phyloP scores from a whole-genome alignment of 1,139 yeast genomes.

The Magnusiomyces suaveolens region DNA sequence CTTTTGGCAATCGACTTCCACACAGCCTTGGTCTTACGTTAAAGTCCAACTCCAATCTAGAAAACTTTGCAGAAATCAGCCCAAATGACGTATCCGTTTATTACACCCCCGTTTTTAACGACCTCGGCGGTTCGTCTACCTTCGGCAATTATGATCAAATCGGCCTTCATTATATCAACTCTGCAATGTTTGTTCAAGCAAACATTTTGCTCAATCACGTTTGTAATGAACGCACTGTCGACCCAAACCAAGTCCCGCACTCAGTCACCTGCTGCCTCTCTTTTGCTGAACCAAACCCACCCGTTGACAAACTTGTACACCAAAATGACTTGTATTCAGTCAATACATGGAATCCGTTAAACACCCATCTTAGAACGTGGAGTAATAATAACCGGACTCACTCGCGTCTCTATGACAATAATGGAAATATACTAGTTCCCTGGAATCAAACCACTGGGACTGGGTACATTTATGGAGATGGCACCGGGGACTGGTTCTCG shows the following conservation, averaged over 20 bases:
- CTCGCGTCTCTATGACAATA: not conserved
- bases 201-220: conserved; percentile 12
- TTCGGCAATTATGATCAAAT: conserved; percentile 92
- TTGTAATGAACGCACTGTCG: conserved; percentile 7
- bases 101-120: conserved; percentile 30
- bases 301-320: not conserved
- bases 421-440: not conserved
- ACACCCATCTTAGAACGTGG: not conserved
- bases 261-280: conserved; percentile 9
- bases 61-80: not conserved
- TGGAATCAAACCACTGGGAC: not conserved
- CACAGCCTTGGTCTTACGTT: not conserved
- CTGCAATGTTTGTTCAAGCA: conserved; percentile 6
- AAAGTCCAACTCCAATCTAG: not conserved
- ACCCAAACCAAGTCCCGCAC: conserved; percentile 3
- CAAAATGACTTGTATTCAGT: not conserved
- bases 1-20: not conserved
- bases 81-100: conserved; percentile 1
- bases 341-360: not conserved
- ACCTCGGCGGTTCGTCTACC: conserved; percentile 99
- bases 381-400: not conserved
- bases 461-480: not conserved
- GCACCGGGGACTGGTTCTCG: not conserved
- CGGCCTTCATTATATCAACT: conserved; percentile 49
- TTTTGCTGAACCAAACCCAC: not conserved